These are phyloP conservation scores for Coemansia sp. DNA, from an alignment of 192 early-diverging fungal species.

Conservation along the genomic window DNA sequence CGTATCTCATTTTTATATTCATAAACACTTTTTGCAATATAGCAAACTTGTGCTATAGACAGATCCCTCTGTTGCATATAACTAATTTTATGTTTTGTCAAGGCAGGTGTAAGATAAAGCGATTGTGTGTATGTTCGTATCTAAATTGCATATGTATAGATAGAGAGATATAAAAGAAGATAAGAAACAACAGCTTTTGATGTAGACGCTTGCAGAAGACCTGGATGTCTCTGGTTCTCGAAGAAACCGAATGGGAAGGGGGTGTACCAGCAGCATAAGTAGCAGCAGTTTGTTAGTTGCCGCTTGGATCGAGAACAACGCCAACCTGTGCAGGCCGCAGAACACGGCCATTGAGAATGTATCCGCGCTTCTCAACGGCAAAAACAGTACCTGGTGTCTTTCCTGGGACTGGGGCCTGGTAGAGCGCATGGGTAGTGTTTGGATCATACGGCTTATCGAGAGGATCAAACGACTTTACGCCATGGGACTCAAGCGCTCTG, in stretches of 20 bases:
- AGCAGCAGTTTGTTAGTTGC: conserved; percentile 26
- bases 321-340: conserved; percentile 95
- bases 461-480: conserved; percentile 79
- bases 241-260: neutral
- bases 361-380: conserved; percentile 92
- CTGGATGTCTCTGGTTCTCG: neutral
- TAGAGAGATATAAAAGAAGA: no score
- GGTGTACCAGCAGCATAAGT: neutral
- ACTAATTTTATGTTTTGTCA: neutral
- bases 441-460: conserved; percentile 92
- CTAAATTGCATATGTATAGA: no score
- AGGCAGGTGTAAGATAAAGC: neutral
- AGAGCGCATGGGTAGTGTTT: conserved; percentile 92
- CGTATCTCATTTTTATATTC: neutral
- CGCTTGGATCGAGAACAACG: conserved; percentile 70
- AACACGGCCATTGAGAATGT: conserved; percentile 87
- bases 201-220: neutral
- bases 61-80: neutral
- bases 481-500: conserved; percentile 84
- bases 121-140: neutral
- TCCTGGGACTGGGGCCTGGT: conserved; percentile 85
- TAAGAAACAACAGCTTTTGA: neutral
- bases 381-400: conserved; percentile 90
- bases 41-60: neutral
- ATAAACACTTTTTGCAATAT: neutral